Base-by-base conservation (phyloP, 495 filamentous ascomycete genomes). In the Penicillium dipodomyicola region DNA sequence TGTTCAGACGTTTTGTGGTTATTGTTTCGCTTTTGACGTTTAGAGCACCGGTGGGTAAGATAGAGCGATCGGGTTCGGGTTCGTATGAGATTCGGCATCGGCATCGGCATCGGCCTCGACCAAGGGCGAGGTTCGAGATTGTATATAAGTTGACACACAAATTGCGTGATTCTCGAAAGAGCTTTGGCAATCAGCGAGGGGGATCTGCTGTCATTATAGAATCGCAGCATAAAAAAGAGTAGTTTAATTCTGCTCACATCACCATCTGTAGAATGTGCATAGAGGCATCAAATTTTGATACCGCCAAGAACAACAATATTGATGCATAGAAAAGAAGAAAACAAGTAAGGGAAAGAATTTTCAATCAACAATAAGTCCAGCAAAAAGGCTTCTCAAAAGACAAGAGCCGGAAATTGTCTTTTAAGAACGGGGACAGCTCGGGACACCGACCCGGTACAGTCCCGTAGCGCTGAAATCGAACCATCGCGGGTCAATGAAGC, bases 391-490 rank as follows among this genome's bases (percentile, higher is more conserved):
- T 29, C 20, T 48, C 57, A 32, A 61, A 57, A 66, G 58, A 14
- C 39, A 57, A 61, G 41, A 56, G 58, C 56, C 58, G 56, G 52
- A 54, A 40, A 17, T 17, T 40, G 7, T 41, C 29, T 50, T 49
- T 57, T 39, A 33, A 46, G n/a, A 54, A 23, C 56, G 62, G 61
- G 57, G 20, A 55, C 41, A 56, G 39, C 23, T 50, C 57, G 53
- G 57, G 46, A 50, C 45, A 23, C 48, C 25, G 54, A 40, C 52
- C 65, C 65, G 65, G 54, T 47, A 44, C 33, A 47, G 40, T 50
- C 25, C 59, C 50, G 42, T 53, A 58, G 54, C 54, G 51, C 30
- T 49, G 29, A 23, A 33, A 50, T 49, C 32, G 37, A 45, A 22
- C 52, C 40, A 59, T 27, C 42, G 10, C 51, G 44, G 39, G 20